Evolutionary conservation across 805 yeast genomes (phyloP), one percentile per base, ranked within the genome.

Genomic region (Cyberlindnera americana): DNA sequence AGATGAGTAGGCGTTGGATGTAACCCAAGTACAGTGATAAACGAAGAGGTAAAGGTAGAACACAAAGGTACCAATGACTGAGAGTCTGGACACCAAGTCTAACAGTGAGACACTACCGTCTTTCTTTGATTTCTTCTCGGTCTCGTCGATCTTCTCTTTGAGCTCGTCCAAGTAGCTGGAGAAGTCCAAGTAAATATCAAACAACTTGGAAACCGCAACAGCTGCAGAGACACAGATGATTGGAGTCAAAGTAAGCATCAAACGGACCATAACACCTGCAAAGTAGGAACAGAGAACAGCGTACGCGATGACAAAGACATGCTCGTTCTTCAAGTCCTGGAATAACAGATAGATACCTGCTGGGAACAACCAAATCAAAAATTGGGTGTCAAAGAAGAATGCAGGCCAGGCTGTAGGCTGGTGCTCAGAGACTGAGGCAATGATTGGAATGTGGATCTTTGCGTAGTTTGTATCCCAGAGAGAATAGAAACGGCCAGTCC

Each of bases 391-490:
- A 61, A 91, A 87, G 76, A 88, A 93, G 64, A 93, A 95, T 11
- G 97, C 80, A 10, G 98, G 95, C 99, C 99, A 93, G 4, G 99
- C 96, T n/a, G 98, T 91, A 44, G 99, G 99, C 72, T 93, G 99
- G 71, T 93, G 99, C 69, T 93, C 99, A 12, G 96, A 87, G 27
- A 93, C 99, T 3, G 97, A 90, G 2, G 99, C 99, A 65, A 93
- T 93, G 60, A 93, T 93, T 32, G 99, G 99, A 56, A 93, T 93
- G 61, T 93, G 99, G 50, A 93, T 85, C 70, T 90, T 91, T 47
- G 99, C 99, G 59, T 95, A 93, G 62, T 77, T 83, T 5, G 99
- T 93, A 62, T 93, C 99, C 99, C 99, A 93, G 52, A 95, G 69
- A 2, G 98, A 90, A 67, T 93, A 93, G 71, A 93, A 95, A 66